Conservation (phyloP, 2,329 filamentous ascomycete species). For the Pseudogymnoascus destructans region DNA sequence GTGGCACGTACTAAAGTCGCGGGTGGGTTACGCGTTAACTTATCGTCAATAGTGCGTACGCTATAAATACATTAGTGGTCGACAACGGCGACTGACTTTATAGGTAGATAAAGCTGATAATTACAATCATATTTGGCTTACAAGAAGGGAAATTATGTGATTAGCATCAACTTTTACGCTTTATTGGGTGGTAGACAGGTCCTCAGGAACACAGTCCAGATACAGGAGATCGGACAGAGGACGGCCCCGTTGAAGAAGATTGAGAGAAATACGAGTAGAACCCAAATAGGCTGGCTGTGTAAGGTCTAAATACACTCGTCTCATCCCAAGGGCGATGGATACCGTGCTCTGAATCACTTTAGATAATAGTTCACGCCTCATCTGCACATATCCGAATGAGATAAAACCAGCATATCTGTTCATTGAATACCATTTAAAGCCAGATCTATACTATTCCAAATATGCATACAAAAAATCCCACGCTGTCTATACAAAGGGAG, state of each 20-base stretch:
- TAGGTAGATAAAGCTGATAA: not conserved
- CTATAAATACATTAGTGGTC: not conserved
- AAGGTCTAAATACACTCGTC: not conserved
- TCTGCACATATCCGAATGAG: not conserved
- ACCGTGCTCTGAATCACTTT: not conserved
- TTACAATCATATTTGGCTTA: not conserved
- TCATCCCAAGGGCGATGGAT: not conserved
- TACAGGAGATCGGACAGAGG: not conserved
- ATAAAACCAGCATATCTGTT: not conserved
- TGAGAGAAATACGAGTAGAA: not conserved
- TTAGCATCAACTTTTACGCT: not conserved
- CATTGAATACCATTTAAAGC: not conserved
- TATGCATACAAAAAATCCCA: not conserved
- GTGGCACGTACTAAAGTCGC: not conserved
- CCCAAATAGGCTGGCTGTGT: not conserved
- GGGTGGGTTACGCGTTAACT: not conserved
- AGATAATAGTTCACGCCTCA: not conserved
- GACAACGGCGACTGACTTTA: not conserved
- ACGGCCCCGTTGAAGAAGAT: not conserved
- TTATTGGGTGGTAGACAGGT: not conserved
- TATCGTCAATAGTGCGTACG: not conserved
- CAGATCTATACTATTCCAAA: not conserved
- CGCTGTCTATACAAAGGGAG: not conserved
- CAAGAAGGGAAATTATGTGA: not conserved
- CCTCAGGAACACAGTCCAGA: not conserved